phyloP scores from a whole-genome alignment of 495 filamentous ascomycete genomes.

The Geopyxis carbonaria region DNA sequence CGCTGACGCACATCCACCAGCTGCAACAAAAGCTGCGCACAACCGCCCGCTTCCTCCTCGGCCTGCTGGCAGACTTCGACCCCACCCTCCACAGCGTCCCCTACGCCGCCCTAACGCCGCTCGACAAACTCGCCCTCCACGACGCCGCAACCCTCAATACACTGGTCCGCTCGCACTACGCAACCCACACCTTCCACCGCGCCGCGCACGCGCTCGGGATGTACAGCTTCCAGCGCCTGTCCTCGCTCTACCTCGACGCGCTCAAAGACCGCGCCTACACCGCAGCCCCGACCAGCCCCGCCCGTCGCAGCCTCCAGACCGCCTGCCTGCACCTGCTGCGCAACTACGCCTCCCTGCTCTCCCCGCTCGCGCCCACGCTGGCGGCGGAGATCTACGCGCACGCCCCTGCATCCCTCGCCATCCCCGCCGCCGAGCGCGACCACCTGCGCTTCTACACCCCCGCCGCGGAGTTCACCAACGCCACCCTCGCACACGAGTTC shows the following conservation, averaged over 20 bases:
- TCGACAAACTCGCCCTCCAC: constrained; percentile 59
- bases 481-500: constrained; percentile 21
- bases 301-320: constrained; percentile 40
- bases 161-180: constrained; percentile 43
- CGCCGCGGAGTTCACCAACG: constrained; percentile 28
- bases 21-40: constrained; percentile 69
- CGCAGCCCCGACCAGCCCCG: constrained; percentile 39
- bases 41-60: constrained; percentile 74
- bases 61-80: constrained; percentile 50
- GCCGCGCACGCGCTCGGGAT: constrained; percentile 51
- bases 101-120: constrained; percentile 31
- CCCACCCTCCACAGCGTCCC: constrained; percentile 3
- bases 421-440: constrained; percentile 26
- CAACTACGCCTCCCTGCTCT: constrained; percentile 56
- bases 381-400: constrained; percentile 80
- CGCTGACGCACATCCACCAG: constrained; percentile 55
- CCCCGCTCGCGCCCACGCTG: constrained; percentile 65
- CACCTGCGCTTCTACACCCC: constrained; percentile 19
- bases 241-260: constrained; percentile 82
- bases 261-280: constrained; percentile 85
- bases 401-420: constrained; percentile 34
- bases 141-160: constrained; percentile 48
- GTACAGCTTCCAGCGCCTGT: constrained; percentile 69
- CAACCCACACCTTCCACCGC: constrained; percentile 50
- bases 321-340: constrained; percentile 53